These are phyloP conservation scores for Pythium scleroteichum DNA, from an alignment of 352 stramenopile genomes.

Conservation along the genomic window DNA sequence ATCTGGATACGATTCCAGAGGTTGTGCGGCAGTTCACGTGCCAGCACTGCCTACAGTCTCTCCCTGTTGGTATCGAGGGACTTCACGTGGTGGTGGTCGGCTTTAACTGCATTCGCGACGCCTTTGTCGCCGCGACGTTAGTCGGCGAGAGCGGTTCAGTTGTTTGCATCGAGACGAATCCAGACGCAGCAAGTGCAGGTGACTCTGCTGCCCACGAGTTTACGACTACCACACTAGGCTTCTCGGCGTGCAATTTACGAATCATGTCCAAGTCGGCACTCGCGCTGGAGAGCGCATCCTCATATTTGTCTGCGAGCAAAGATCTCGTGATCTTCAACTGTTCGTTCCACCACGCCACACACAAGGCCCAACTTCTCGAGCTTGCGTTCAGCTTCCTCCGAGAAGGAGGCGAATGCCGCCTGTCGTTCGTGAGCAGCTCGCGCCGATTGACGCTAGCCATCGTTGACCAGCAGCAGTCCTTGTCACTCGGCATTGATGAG, in stretches of 20 bases:
- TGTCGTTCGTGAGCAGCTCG: constrained; percentile 21
- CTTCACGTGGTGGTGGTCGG: constrained; percentile 46
- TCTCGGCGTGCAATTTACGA: constrained; percentile 36
- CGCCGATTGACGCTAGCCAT: constrained; percentile 7
- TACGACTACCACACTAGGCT: constrained; percentile 25
- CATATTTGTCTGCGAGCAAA: constrained; percentile 2
- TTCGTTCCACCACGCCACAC: constrained; percentile 37
- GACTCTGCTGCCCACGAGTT: constrained; percentile 6
- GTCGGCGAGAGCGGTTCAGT: constrained; percentile 47
- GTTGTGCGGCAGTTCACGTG: constrained; percentile 31
- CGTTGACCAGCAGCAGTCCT: not conserved
- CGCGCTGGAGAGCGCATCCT: not conserved
- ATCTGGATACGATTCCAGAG: constrained; percentile 18
- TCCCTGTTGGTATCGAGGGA: constrained; percentile 34
- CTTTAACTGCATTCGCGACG: constrained; percentile 43
- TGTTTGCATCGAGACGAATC: constrained; percentile 41
- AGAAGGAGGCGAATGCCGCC: constrained; percentile 49
- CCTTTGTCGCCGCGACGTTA: constrained; percentile 39
- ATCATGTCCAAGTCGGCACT: constrained; percentile 7
- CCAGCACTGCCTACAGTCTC: constrained; percentile 19
- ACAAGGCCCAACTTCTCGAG: constrained; percentile 37
- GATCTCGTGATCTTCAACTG: constrained; percentile 52
- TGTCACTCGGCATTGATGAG: not conserved
- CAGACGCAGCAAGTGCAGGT: constrained; percentile 11
- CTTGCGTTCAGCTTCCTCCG: constrained; percentile 38